Evolutionary conservation across 306 rosid species (phyloP), one percentile per base, ranked within the genome.

Genomic region (Vicia sativa): DNA sequence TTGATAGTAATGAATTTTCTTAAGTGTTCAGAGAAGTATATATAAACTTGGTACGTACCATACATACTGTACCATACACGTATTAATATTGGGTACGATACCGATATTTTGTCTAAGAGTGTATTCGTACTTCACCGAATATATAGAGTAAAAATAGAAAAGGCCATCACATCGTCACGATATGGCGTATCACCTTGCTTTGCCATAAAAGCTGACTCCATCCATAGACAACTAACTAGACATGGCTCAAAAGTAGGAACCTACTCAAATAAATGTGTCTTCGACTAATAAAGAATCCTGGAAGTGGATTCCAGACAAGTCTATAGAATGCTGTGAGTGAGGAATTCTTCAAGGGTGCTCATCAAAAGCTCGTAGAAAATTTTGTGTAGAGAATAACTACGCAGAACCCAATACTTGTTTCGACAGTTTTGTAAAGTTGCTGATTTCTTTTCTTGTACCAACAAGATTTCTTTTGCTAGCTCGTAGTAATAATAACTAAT

Each of bases 231-330:
- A 64, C 54, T 34, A 77, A 64, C 54, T 34, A 49, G 70, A 71
- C 68, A 77, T 45, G 28, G 46, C 38, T 31, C 16, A 7, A 62
- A 69, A 63, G 62, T 43, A 69, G 61, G n/a, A 54, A 6, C 62
- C 42, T 62, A 52, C 45, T 62, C 65, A 68, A 61, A 61, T 68
- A 74, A 68, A 28, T 9, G 41, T 68, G 29, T 37, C 69, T 49
- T 67, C 46, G 3, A 48, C 28, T 13, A 75, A 74, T 59, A 57
- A 69, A 69, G 60, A 62, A 62, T 70, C 61, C 53, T 70, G 66
- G 34, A 76, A 76, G 62, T 76, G 80, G 80, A 70, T 76, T 62
- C 80, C 76, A 70, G 11, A 62, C 61, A 69, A 31, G 37, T 16
- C 42, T 44, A 52, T 38, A 35, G 57, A 25, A 49, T 59, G 37